Evolutionary conservation across 23 red algal genomes (phyloP).

Genomic region (Cyanidiococcus yangmingshanensis): DNA sequence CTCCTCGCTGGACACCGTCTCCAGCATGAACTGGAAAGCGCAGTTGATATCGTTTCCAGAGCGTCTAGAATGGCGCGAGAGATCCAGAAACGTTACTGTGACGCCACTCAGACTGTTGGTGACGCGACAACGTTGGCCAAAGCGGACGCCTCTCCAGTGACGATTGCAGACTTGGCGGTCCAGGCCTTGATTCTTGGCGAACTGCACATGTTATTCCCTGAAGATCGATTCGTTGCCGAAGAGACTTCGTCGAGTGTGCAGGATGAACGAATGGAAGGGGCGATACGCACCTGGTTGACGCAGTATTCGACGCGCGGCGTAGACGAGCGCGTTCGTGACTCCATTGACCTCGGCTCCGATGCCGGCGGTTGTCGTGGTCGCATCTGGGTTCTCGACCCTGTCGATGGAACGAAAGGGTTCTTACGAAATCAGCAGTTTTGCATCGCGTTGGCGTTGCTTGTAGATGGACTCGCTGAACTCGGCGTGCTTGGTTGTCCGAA

Average conservation of each 20-base stretch:
- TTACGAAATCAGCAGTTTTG: constrained; percentile 83
- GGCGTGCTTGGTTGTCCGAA: constrained; percentile 92
- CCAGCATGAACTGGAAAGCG: background rate
- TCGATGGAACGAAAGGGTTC: constrained; percentile 94
- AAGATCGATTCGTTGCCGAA: constrained; percentile 85
- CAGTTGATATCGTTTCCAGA: background rate
- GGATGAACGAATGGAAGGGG: constrained; percentile 12
- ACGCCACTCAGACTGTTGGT: background rate
- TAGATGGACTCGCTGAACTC: constrained; percentile 35
- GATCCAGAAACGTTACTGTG: constrained; percentile 2
- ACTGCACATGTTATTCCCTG: constrained; percentile 47
- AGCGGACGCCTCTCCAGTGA: constrained; percentile 77
- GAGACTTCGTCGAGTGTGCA: constrained; percentile 44
- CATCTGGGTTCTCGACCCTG: constrained; percentile 93
- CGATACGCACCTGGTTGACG: constrained; percentile 18
- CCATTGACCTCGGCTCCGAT: constrained; percentile 40
- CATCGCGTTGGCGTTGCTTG: constrained; percentile 70
- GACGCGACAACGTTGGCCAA: constrained; percentile 34
- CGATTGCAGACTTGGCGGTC: constrained; percentile 89
- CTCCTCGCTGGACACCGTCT: background rate
- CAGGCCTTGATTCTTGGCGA: constrained; percentile 65
- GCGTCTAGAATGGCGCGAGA: background rate
- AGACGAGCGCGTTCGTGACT: constrained; percentile 27
- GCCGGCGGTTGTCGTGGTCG: constrained; percentile 37
- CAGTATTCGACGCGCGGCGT: constrained; percentile 33